Evolutionary conservation across 495 filamentous ascomycete genomes (phyloP).

Genomic region (Cercophora sp.): DNA sequence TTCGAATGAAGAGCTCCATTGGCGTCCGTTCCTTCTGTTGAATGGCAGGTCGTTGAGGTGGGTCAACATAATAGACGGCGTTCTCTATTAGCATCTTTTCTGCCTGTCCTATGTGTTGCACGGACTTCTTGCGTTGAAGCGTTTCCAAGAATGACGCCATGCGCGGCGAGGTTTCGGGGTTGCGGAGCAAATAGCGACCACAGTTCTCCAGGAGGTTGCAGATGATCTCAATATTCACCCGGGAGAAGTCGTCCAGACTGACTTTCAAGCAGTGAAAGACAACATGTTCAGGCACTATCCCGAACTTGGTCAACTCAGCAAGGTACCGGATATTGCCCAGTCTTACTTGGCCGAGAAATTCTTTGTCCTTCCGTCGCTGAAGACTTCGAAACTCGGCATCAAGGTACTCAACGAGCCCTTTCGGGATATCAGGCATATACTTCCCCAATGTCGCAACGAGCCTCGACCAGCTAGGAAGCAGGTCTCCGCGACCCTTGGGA

Average conservation of each 20-base stretch:
- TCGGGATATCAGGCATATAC: constrained; percentile 89
- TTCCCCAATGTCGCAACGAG: constrained; percentile 89
- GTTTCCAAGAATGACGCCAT: constrained; percentile 95
- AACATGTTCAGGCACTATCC: constrained; percentile 95
- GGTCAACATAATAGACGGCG: constrained; percentile 96
- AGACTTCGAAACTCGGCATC: constrained; percentile 97
- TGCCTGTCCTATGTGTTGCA: constrained; percentile 90
- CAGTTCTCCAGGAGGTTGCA: constrained; percentile 97
- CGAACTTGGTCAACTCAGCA: constrained; percentile 96
- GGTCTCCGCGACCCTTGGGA: constrained; percentile 85
- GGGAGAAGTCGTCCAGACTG: constrained; percentile 93
- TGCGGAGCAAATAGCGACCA: constrained; percentile 88
- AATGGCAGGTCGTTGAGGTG: constrained; percentile 87
- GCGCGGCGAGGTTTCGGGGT: constrained; percentile 85
- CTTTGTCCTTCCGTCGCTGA: constrained; percentile 97
- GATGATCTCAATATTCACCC: constrained; percentile 98
- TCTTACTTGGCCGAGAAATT: constrained; percentile 90
- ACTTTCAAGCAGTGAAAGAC: constrained; percentile 99
- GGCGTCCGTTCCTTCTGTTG: constrained; percentile 94
- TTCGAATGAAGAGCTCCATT: constrained; percentile 85
- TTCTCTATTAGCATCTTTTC: constrained; percentile 99
- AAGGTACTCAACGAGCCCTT: constrained; percentile 86
- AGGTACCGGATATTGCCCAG: constrained; percentile 95
- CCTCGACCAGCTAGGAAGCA: constrained; percentile 88
- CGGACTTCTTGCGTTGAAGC: constrained; percentile 89